Evolutionary conservation across 495 filamentous ascomycete species (phyloP).

Genomic region (Stereocaulon alpinum): DNA sequence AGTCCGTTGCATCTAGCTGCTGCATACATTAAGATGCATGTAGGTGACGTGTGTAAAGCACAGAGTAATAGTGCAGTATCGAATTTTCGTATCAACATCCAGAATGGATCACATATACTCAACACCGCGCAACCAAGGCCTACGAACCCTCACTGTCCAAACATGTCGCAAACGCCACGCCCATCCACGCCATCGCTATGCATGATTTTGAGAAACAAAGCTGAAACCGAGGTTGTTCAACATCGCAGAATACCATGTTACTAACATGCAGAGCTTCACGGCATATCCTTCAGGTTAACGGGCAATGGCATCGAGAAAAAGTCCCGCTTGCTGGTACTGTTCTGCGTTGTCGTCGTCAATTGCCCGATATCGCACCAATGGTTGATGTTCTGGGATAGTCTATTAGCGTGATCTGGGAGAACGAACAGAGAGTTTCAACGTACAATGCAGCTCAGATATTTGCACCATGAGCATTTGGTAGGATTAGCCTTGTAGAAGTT

Average conservation of each 20-base stretch:
- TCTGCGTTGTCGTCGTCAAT: conserved; percentile 12
- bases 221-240: neutral
- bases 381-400: conserved; percentile 48
- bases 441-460: conserved; percentile 85
- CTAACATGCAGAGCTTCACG: neutral
- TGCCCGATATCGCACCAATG: conserved; percentile 65
- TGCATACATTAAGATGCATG: no score
- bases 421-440: conserved; percentile 32
- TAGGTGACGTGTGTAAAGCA: no score
- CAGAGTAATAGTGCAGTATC: no score
- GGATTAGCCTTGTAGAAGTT: conserved; percentile 78
- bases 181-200: conserved; percentile 6
- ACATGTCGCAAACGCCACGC: neutral
- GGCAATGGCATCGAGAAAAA: conserved; percentile 6
- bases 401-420: conserved; percentile 22
- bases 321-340: conserved; percentile 14
- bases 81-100: no score
- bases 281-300: conserved; percentile 1
- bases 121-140: no score
- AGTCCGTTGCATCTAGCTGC: no score
- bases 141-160: no score
- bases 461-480: conserved; percentile 76
- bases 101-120: no score
- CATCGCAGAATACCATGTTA: neutral
- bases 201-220: neutral